Evolutionary conservation across 2,329 filamentous ascomycete genomes (phyloP), one percentile per base, ranked within the genome.

Genomic region (Coleophoma cylindrospora): DNA sequence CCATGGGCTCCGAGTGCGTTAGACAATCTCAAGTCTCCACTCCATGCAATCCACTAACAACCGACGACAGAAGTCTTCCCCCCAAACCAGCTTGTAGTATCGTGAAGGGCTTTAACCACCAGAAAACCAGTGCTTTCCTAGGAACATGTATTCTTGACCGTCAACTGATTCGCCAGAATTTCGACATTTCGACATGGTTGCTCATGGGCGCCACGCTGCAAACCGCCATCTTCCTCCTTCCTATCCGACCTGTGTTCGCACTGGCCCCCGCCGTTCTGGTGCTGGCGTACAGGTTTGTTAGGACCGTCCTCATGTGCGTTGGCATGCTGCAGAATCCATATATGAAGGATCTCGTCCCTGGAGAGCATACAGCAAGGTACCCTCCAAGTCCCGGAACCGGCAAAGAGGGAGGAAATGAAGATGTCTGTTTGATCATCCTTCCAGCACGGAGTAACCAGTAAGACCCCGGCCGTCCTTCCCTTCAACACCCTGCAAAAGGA

Each of bases 381-480:
- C 10, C 54, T 54, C 36, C 54, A 51, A 4, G 32, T 34, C 3
- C 4, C 22, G 14, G 45, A 52, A 21, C 47, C 47, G 9, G 36
- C 40, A 12, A 50, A 50, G 43, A 33, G 21, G 3, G 43, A 51
- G 22, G 21, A 43, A 3, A 27, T 43, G 45, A 48, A 15, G 52
- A 47, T 7, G 50, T 56, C 17, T 51, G 48, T 15, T 41, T 56
- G 5, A 33, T 56, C 2, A 36, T 56, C 17, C 43, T 56, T 3
- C 45, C 41, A 12, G 47, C 50, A 19, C 38, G 49, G 27, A 48
- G 54, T 22, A 56, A 52, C 27, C 51, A 56, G 54, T 56, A 49
- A 36, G 49, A 10, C 19, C 19, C 19, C 19, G 19, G 14, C 36
- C 14, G 17, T 7, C 12, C 36, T 17, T 11, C 14, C 17, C 36